phyloP scores from a whole-genome alignment of 768 basidiomycete genomes.

The Chalciporus pseudorubinellus region DNA sequence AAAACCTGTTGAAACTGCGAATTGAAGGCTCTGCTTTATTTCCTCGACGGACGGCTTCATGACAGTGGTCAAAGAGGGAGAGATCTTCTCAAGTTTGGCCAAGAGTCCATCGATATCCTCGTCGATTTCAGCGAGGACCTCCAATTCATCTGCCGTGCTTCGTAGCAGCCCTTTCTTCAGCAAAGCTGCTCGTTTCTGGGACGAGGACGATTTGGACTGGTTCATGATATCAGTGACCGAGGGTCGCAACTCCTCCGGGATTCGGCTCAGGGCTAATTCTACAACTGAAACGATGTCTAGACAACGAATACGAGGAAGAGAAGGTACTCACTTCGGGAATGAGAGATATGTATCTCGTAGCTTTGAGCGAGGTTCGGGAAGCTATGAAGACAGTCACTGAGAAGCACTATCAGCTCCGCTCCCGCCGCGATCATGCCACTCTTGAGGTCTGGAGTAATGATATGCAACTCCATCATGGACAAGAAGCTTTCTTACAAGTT shows the following conservation, averaged over 20 bases:
- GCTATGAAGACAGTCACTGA: slow-evolving; percentile 61
- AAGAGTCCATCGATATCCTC: slow-evolving; percentile 60
- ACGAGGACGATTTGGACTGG: slow-evolving; percentile 59
- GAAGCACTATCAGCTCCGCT: slow-evolving; percentile 71
- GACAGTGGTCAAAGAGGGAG: slow-evolving; percentile 47
- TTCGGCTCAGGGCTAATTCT: slow-evolving; percentile 57
- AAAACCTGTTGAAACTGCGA: slow-evolving; percentile 61
- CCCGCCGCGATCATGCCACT: slow-evolving; percentile 65
- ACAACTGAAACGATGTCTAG: slow-evolving; percentile 48
- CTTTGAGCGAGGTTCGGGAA: slow-evolving; percentile 68
- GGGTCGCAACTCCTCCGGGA: slow-evolving; percentile 54
- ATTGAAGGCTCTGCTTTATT: slow-evolving; percentile 59
- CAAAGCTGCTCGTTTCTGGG: slow-evolving; percentile 68
- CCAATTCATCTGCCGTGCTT: slow-evolving; percentile 70
- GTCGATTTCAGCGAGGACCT: slow-evolving; percentile 62
- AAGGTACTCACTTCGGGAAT: slow-evolving; percentile 60
- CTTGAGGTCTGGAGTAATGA: slow-evolving; percentile 71
- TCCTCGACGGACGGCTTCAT: slow-evolving; percentile 56
- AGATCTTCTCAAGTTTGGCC: slow-evolving; percentile 56
- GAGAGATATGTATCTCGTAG: slow-evolving; percentile 78
- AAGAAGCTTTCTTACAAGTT: no score
- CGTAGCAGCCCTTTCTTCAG: slow-evolving; percentile 69
- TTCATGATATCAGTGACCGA: slow-evolving; percentile 64
- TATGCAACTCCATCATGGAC: no score
- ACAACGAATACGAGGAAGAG: not conserved